Base-by-base conservation (phyloP, 2,329 filamentous ascomycete genomes). In the Didymella pinodella region DNA sequence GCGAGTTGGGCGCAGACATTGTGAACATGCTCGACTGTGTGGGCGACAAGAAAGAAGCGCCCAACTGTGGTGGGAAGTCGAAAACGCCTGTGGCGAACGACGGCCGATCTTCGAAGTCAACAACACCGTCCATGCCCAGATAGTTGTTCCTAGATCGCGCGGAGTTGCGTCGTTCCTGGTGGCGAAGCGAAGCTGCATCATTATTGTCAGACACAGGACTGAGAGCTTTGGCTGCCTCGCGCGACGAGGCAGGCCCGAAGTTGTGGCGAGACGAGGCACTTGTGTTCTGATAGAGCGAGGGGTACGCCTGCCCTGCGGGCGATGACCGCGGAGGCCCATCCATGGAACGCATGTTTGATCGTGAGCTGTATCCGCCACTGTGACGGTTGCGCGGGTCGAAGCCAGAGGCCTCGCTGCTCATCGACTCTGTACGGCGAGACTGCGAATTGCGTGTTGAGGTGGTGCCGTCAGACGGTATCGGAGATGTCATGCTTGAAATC, bases 291-390 rank as follows among this genome's bases (percentile, higher is more conserved):
- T 65, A 66, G 16, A 71, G 48, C 7, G 67, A 64, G 3, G 68
- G 67, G 43, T 71, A 71, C 2, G 65, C 68, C 16, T 65, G 59
- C 3, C 63, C 70, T 41, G 67, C 61, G 36, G 70, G 69, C 3
- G 68, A 67, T 12, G 73, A 71, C 22, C 74, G 72, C 2, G 71
- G 65, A 10, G 72, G 68, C 3, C 66, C 67, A 11, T 75, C 71
- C 26, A 70, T 65, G n/a, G 67, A 67, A 34, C 65, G 68, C 28
- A 65, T 65, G 47, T 66, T 65, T 14, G 65, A 63, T 25, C 70
- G 63, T 36, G 65, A 66, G 40, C 63, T 84, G 66, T 91, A 88
- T 50, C 88, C 87, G 28, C 86, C 88, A 70, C 88, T 91, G 66
- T 86, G 82, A 51, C 88, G 86, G 63, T 84, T 85, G 51, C 65